A percentile compares a stretch with the other conserved stretches of the same genome.
phyloP scores from a whole-genome alignment of 108 stramenopile genomes.

The Aurantiochytrium sp. region DNA sequence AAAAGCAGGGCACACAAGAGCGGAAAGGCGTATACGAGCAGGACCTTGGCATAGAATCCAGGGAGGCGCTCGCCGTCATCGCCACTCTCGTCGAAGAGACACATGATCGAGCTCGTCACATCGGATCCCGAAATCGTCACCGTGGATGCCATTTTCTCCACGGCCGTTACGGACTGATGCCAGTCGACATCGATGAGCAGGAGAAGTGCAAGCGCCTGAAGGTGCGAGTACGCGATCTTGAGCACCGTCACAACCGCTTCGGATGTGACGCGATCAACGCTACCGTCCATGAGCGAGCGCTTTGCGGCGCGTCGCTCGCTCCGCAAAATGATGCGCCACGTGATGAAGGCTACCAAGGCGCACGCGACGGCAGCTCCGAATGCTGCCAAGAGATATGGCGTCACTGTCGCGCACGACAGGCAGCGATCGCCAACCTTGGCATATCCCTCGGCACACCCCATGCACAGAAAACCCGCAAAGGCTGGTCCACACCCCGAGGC shows the following conservation, averaged over 20 bases:
- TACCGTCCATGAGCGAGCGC: not conserved
- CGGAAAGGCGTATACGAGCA: not conserved
- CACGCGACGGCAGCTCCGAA: not conserved
- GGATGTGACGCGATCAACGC: not conserved
- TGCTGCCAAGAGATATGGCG: not conserved
- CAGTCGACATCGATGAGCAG: not conserved
- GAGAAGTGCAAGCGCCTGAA: not conserved
- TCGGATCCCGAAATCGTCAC: not conserved
- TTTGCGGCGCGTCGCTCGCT: not conserved
- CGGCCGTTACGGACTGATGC: not conserved
- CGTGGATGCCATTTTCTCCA: not conserved
- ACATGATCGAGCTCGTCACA: not conserved
- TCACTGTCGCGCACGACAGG: not conserved
- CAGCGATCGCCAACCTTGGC: not conserved
- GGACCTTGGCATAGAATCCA: not conserved
- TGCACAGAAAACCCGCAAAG: not conserved
- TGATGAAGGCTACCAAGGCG: not conserved
- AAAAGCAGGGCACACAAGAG: not conserved
- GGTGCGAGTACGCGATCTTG: conserved; percentile 7
- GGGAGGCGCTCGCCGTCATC: not conserved
- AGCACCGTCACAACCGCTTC: conserved; percentile 3
- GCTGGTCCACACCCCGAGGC: not conserved
- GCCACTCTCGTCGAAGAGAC: not conserved
- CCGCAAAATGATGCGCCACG: not conserved
- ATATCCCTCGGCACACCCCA: not conserved